Evolutionary conservation across 164 flowering plant species (phyloP).

Genomic region (Magnolia officinalis): DNA sequence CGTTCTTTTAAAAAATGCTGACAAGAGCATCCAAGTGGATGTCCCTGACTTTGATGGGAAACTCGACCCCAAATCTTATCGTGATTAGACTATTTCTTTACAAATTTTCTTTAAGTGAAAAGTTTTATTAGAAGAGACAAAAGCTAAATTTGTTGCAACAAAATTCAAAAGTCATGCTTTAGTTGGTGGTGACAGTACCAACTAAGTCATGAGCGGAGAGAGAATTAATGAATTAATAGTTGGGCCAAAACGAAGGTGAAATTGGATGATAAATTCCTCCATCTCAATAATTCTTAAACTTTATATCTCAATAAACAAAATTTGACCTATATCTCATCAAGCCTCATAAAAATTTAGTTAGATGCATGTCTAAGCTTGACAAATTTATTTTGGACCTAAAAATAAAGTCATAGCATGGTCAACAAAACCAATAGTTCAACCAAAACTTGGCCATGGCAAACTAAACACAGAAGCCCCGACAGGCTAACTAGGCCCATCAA

Average conservation of each 20-base stretch:
- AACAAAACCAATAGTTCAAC: too few relatives aligned
- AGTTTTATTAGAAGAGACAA: neutral
- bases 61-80: neutral
- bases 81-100: neutral
- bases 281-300: neutral
- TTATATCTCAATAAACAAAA: neutral
- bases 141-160: neutral
- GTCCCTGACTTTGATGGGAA: slow-evolving; percentile 1
- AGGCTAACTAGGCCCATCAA: too few relatives aligned
- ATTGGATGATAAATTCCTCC: neutral
- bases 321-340: too few relatives aligned
- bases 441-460: too few relatives aligned
- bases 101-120: neutral
- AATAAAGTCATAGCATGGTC: too few relatives aligned
- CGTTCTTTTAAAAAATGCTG: neutral
- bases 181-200: neutral
- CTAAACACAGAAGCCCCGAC: too few relatives aligned
- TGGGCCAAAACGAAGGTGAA: neutral
- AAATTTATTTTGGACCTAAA: too few relatives aligned
- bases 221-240: neutral
- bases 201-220: neutral
- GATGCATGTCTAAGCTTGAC: too few relatives aligned
- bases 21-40: slow-evolving; percentile 1
- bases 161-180: neutral
- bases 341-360: too few relatives aligned